Base-by-base conservation (phyloP, 1,284 basidiomycete species). In the Takashimella tepidaria region DNA sequence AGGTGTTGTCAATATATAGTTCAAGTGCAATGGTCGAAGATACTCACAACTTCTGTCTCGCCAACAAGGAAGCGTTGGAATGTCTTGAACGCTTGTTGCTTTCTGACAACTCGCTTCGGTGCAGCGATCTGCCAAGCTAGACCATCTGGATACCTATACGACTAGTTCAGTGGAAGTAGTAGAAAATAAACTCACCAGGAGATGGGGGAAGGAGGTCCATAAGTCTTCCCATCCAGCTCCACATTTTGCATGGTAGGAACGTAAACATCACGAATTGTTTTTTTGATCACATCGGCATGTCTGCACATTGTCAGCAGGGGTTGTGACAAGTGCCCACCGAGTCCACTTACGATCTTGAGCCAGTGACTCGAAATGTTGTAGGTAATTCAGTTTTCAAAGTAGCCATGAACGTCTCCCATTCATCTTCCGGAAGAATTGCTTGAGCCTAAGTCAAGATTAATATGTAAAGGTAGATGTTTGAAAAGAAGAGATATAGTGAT, bases 11-110 rank as follows among this genome's bases (percentile, higher is more conserved):
- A 23, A 22, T 23, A 47, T 16, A 26, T 4, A 4, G 27, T 24
- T 22, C 11, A 44, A 45, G 41, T 2, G 11, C 3, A 22, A 12
- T 1, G 19, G 1, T n/a, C 22, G 20, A 27, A 22, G 10, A 12
- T 4, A 79, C 86, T 51, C 60, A 91, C 89, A 25, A 95, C 91
- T 77, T 98, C 95, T 1, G 96, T 98, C 79, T 99, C 96, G 66
- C 92, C 93, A 0, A 99, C 96, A 20, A 99, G 80, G 77, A 98
- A 98, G 3, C 88, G 86, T 72, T 98, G 96, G 67, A 99, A 98
- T 65, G 85, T 87, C 71, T 92, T 92, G 80, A 97, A 97, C 68
- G 93, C 89, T n/a, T 87, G 85, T 10, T 85, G 85, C 72, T 91
- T 96, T 55, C 95, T 83, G 41, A 99, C 79, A 3, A 90, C 85